Percentiles rank a stretch among this genome's conserved stretches.
These are phyloP conservation scores for Entrophospora sp. DNA, from an alignment of 192 early-diverging fungal genomes.

Conservation along the genomic window DNA sequence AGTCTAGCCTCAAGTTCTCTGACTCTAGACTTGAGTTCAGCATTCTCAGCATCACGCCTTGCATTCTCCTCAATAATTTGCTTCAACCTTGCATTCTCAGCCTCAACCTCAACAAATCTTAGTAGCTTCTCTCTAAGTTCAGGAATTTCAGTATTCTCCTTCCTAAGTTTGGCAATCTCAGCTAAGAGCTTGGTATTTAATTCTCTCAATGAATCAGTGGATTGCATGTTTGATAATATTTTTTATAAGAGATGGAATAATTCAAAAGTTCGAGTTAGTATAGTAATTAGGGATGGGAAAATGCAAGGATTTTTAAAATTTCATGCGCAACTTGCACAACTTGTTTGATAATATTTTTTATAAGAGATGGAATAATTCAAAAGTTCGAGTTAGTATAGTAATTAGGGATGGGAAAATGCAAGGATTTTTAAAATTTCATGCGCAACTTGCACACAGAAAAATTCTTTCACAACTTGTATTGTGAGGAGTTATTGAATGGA, in stretches of 20 bases:
- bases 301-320: no score
- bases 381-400: no score
- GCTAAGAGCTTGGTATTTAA: not conserved
- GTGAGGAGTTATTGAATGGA: no score
- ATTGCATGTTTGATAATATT: not conserved
- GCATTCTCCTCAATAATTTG: slow-evolving; percentile 9
- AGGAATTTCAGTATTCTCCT: slow-evolving; percentile 8
- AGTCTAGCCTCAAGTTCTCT: not conserved
- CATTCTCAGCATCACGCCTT: not conserved
- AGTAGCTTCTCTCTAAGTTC: slow-evolving; percentile 16
- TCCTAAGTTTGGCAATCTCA: no score
- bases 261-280: no score
- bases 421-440: no score
- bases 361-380: not conserved
- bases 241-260: not conserved
- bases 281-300: no score
- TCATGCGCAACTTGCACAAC: no score
- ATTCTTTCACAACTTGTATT: no score
- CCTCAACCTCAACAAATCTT: not conserved
- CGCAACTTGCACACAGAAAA: no score
- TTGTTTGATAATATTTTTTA: not conserved
- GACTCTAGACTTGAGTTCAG: not conserved
- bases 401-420: no score
- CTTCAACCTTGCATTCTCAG: not conserved
- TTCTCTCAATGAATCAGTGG: not conserved